A percentile compares a stretch with the other conserved stretches of the same genome.
Conservation (phyloP, 805 yeast species). For the Wickerhamiella qilinensis region DNA sequence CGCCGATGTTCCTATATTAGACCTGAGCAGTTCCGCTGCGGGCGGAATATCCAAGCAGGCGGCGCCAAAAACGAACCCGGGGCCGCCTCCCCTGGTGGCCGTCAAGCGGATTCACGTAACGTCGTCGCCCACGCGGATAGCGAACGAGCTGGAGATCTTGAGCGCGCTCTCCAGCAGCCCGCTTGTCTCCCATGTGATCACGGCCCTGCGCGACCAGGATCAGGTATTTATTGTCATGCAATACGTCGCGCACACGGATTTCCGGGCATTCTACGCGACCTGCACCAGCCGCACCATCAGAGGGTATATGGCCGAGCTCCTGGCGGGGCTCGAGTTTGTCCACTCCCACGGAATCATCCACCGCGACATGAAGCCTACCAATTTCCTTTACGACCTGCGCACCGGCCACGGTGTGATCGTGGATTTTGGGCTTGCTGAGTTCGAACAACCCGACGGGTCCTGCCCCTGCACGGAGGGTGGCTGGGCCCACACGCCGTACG, state of each 20-base stretch:
- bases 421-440: constrained; percentile 86
- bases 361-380: constrained; percentile 81
- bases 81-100: constrained; percentile 39
- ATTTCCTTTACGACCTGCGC: constrained; percentile 52
- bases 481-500: constrained; percentile 15
- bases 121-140: constrained; percentile 81
- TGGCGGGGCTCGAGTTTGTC: constrained; percentile 59
- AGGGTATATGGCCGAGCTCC: constrained; percentile 60
- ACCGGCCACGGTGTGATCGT: constrained; percentile 65
- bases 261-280: constrained; percentile 70
- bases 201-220: constrained; percentile 74
- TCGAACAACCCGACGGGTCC: constrained; percentile 20
- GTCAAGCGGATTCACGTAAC: constrained; percentile 88
- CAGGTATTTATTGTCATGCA: constrained; percentile 90
- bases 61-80: neutral
- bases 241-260: constrained; percentile 79
- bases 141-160: constrained; percentile 68
- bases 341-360: constrained; percentile 72
- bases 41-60: neutral
- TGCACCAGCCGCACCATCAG: constrained; percentile 67
- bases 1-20: neutral
- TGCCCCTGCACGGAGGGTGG: constrained; percentile 9
- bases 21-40: neutral
- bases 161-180: constrained; percentile 26
- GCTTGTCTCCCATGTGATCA: constrained; percentile 76